These are phyloP conservation scores for Houttuynia cordata DNA, from an alignment of 164 flowering plant species.

Conservation along the genomic window DNA sequence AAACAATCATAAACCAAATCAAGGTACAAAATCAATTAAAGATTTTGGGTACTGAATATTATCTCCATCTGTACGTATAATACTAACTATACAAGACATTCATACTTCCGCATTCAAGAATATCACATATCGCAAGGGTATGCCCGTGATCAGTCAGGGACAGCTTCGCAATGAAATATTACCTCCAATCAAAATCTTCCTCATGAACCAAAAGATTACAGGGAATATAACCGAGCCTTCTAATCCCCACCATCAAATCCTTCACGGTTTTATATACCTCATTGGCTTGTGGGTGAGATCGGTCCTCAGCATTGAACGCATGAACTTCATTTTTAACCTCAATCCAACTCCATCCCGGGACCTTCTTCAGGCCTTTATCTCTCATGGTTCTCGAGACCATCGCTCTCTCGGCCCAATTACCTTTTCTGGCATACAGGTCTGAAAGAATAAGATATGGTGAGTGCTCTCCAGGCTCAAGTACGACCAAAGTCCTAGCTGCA, in stretches of 20 bases:
- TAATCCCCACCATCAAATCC: constrained; percentile 37
- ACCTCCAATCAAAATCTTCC: background rate
- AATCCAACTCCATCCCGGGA: constrained; percentile 92
- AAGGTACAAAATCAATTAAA: too few relatives aligned
- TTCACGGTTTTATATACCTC: constrained; percentile 32
- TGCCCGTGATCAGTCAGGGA: background rate
- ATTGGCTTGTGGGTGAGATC: constrained; percentile 36
- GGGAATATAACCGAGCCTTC: constrained; percentile 14
- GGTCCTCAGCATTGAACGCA: constrained; percentile 67
- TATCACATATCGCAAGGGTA: background rate
- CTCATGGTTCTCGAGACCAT: constrained; percentile 55
- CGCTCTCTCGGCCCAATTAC: constrained; percentile 72
- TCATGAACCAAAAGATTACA: constrained; percentile 12
- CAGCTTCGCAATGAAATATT: background rate
- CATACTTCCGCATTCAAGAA: too few relatives aligned
- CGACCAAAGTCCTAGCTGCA: constrained; percentile 40
- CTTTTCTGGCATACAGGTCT: constrained; percentile 47
- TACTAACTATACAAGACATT: too few relatives aligned
- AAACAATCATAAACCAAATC: too few relatives aligned
- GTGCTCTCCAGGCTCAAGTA: constrained; percentile 66
- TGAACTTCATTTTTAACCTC: constrained; percentile 54
- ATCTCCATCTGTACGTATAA: too few relatives aligned
- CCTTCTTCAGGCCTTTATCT: constrained; percentile 65
- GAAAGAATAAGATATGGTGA: constrained; percentile 76
- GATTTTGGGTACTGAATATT: too few relatives aligned